Conservation (phyloP, 768 basidiomycete species). For the Tricholoma sp. region DNA sequence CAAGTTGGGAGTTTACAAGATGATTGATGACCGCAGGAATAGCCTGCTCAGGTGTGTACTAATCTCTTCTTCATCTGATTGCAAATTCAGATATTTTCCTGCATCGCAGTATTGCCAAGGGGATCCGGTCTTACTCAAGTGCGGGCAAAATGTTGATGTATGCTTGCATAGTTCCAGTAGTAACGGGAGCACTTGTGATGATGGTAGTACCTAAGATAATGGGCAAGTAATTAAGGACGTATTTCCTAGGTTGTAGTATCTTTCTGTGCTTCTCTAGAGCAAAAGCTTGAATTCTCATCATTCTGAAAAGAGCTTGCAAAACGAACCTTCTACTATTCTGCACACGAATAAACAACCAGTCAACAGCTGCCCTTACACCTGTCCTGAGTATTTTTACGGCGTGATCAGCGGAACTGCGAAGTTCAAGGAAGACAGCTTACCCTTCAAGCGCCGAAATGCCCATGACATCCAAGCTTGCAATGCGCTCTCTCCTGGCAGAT, state of each 20-base stretch:
- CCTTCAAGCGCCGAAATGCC: constrained; percentile 89
- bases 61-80: not conserved
- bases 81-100: not conserved
- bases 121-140: constrained; percentile 21
- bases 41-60: constrained; percentile 25
- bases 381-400: constrained; percentile 43
- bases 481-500: constrained; percentile 43
- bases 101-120: constrained; percentile 17
- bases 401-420: not conserved
- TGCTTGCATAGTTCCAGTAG: not conserved
- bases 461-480: constrained; percentile 83
- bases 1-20: constrained; percentile 45
- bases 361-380: constrained; percentile 84
- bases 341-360: constrained; percentile 93
- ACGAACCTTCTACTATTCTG: constrained; percentile 77
- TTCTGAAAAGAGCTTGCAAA: not conserved
- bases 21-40: constrained; percentile 43
- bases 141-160: constrained; percentile 22
- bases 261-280: constrained; percentile 19
- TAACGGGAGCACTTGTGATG: not conserved
- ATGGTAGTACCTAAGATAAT: not conserved
- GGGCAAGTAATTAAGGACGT: not conserved
- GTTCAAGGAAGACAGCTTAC: constrained; percentile 36
- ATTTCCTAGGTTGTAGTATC: constrained; percentile 8
- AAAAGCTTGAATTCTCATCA: not conserved